Base-by-base conservation (phyloP, 768 basidiomycete species). In the Xerocomus brunneocitrinus region DNA sequence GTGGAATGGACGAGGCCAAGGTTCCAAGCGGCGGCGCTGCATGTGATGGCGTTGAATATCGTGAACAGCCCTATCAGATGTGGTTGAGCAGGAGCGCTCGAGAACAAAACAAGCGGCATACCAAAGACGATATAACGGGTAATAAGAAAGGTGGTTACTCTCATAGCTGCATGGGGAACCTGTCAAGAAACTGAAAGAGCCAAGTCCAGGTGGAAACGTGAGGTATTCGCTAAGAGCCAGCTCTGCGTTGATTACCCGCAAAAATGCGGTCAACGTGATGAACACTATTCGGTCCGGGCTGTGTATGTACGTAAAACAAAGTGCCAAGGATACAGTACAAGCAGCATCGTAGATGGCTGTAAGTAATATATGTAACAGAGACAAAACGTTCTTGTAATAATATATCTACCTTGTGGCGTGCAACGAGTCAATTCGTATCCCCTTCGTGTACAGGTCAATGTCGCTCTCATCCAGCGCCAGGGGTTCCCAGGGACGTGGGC, bases 21-120 rank as follows among this genome's bases (percentile, higher is more conserved):
- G 67, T 88, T 86, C 87, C 86, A 88, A 19, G 84, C 82, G 51
- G 85, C 81, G 30, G 82, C 75, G 59, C 80, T 83, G 55, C 81
- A 79, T 52, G 81, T 74, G 59, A 86, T 73, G 44, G 85, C 83
- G 72, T 79, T 85, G 67, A 79, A 88, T 57, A 81, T 65, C 58
- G 83, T 75, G 67, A 85, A 83, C 43, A 81, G 56, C 62, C 71
- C 87, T 89, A 56, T 30, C 16, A 3, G 44, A 22, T 13, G 27
- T 12, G 32, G 34, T 47, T 58, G 45, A 51, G 62, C 24, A 16
- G 27, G 27, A 28, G 32, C 41, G 41, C 27, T 30, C 31, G 25
- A n/a, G 30, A 22, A 35, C 19, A 32, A 38, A 28, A 31, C 34
- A 45, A 52, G 39, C 5, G 28, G 40, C 22, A 35, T 54, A 87